A percentile compares a stretch with the other conserved stretches of the same genome.
Conservation (phyloP, 371 early-diverging fungal species). For the Coemansia sp. region DNA sequence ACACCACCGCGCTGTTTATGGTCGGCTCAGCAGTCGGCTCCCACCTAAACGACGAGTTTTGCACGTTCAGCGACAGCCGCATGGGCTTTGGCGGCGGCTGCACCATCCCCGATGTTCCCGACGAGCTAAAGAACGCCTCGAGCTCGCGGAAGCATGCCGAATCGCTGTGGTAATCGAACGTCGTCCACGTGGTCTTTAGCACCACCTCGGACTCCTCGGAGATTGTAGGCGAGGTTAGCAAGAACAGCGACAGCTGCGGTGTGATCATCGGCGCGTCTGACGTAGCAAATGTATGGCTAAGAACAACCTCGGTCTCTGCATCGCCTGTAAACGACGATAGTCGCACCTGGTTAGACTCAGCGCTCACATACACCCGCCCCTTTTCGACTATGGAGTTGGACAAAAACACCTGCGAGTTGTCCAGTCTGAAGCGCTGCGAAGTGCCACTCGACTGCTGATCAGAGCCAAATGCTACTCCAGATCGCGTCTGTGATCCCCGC, state of each 20-base stretch:
- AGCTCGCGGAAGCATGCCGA: constrained; percentile 44
- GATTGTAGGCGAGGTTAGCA: constrained; percentile 46
- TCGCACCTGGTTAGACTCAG: constrained; percentile 44
- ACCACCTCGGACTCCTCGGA: constrained; percentile 45
- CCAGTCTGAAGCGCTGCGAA: constrained; percentile 31
- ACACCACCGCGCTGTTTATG: constrained; percentile 36
- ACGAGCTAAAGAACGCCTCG: constrained; percentile 45
- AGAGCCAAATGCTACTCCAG: neutral
- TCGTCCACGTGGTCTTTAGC: constrained; percentile 45
- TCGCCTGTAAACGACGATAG: constrained; percentile 40
- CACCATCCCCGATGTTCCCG: constrained; percentile 45
- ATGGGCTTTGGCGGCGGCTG: constrained; percentile 50
- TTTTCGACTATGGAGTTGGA: constrained; percentile 42
- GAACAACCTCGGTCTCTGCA: constrained; percentile 32
- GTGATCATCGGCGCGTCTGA: constrained; percentile 39
- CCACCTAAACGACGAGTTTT: constrained; percentile 46
- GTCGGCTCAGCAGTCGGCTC: constrained; percentile 20
- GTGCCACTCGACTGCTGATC: neutral
- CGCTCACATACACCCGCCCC: constrained; percentile 41
- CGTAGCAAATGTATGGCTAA: constrained; percentile 47
- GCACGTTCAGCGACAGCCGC: constrained; percentile 45
- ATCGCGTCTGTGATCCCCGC: neutral
- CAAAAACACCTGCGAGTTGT: constrained; percentile 42
- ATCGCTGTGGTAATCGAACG: constrained; percentile 36
- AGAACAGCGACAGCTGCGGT: constrained; percentile 46